Base-by-base conservation (phyloP, 169 alveolate species). In the Cryptosporidium tyzzeri region DNA sequence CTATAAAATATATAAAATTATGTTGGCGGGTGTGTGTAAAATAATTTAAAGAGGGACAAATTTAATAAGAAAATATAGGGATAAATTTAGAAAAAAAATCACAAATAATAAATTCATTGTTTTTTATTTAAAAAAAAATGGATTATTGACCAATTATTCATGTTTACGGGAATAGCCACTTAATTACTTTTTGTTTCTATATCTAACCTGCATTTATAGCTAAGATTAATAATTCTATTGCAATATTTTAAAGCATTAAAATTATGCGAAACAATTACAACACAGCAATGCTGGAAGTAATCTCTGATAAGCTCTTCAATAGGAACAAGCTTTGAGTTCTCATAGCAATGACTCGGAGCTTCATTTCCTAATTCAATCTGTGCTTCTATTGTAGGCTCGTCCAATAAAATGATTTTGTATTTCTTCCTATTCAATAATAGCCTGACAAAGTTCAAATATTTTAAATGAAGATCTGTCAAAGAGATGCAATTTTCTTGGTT, bases 261-360 rank as follows among this genome's bases (percentile, higher is more conserved):
- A 44, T 45, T 37, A 26, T 75, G 86, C 39, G 86, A 55, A 21
- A 75, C 45, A 0, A 75, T 75, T 10, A 75, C 37, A 18, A 75
- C 86, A 8, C 39, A 37, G 29, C 71, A 58, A n/a, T 75, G 74
- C 31, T 45, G 67, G 45, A 75, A 75, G 69, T 75, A 44, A 26
- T 21, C 31, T 59, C 37, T 75, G 21, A 75, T 58, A 7, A 75
- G 73, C 1, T 75, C 74, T 14, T 75, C 71, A 18, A 75, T 61
- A n/a, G 86, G 73, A n/a, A 75, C 61, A 21, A 75, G 65, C 44
- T 44, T 70, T 14, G 1, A 21, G 5, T n/a, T 2, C 8, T 37
- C 31, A 70, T n/a, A 9, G 41, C 4, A 21, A 9, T 39, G 12
- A 3, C 26, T 31, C 31, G 1, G 5, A 31, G 74, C n/a, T 18